A percentile compares a stretch with the other conserved stretches of the same genome.
Conservation (phyloP, 2,329 filamentous ascomycete species). For the Claviceps sp. region DNA sequence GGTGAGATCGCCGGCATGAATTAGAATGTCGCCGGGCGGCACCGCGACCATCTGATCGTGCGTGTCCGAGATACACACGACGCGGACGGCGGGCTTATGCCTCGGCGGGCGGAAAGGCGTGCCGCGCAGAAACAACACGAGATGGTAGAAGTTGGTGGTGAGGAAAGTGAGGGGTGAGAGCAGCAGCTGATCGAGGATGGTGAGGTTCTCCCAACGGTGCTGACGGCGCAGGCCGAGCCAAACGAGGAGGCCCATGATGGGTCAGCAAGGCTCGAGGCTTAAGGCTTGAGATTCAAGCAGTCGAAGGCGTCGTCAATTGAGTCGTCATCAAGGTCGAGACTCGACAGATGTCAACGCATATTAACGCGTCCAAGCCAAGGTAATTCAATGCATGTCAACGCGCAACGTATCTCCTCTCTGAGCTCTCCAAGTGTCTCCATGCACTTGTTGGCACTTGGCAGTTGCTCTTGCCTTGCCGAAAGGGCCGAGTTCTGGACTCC, state of each 20-base stretch:
- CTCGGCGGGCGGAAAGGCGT: conserved; percentile 45
- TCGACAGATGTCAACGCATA: too few species aligned
- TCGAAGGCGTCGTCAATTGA: neutral
- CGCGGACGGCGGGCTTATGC: conserved; percentile 45
- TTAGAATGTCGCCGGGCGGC: conserved; percentile 68
- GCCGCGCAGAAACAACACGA: conserved; percentile 56
- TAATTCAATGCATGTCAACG: too few species aligned
- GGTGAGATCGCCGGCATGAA: conserved; percentile 81
- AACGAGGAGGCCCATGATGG: conserved; percentile 30
- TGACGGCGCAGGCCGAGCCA: conserved; percentile 34
- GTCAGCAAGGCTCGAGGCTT: neutral
- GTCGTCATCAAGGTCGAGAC: too few species aligned
- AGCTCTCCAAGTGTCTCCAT: too few species aligned
- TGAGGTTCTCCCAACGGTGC: conserved; percentile 34
- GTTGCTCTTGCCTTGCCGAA: too few species aligned
- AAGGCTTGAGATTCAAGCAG: neutral
- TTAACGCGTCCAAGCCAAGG: too few species aligned
- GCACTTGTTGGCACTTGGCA: too few species aligned
- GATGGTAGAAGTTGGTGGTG: conserved; percentile 46
- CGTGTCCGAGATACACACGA: conserved; percentile 86
- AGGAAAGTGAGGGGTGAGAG: conserved; percentile 54
- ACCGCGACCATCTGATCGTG: conserved; percentile 52
- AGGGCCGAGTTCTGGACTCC: too few species aligned
- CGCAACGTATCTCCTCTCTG: too few species aligned
- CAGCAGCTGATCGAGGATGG: conserved; percentile 49